These are phyloP conservation scores for Prunus dulcis DNA, from an alignment of 306 rosid species.

Conservation along the genomic window DNA sequence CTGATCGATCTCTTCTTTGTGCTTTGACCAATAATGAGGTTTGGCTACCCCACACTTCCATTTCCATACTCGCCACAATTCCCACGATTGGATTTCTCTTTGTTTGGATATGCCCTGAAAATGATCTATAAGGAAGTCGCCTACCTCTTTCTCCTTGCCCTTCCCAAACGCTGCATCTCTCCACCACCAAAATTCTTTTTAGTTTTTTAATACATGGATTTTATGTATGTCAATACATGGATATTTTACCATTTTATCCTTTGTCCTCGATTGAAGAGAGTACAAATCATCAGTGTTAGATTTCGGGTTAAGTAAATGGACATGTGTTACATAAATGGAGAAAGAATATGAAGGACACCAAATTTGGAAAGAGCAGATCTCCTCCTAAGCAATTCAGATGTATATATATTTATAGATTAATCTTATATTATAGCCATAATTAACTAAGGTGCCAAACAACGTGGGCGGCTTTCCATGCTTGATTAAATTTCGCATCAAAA, in stretches of 20 bases:
- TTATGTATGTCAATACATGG: no score
- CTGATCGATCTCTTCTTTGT: not conserved
- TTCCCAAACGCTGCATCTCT: not conserved
- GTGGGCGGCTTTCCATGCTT: constrained; percentile 5
- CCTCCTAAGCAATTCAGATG: no score
- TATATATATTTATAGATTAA: no score
- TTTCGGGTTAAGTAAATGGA: no score
- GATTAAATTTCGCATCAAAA: not conserved
- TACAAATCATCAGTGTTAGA: no score
- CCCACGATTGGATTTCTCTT: not conserved
- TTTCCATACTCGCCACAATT: not conserved
- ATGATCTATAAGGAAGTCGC: not conserved
- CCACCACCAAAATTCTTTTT: not conserved
- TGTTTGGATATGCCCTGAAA: not conserved
- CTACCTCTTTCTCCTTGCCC: not conserved
- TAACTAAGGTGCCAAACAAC: not conserved
- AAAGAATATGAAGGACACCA: no score
- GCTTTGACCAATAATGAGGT: constrained; percentile 26
- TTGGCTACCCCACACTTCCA: not conserved
- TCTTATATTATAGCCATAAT: not conserved
- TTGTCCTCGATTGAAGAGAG: not conserved
- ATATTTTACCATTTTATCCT: not conserved
- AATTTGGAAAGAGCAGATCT: no score
- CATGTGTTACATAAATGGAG: no score
- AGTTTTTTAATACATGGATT: not conserved